Evolutionary conservation across 2,329 filamentous ascomycete species (phyloP).

Genomic region (Berkeleyomyces rouxiae): DNA sequence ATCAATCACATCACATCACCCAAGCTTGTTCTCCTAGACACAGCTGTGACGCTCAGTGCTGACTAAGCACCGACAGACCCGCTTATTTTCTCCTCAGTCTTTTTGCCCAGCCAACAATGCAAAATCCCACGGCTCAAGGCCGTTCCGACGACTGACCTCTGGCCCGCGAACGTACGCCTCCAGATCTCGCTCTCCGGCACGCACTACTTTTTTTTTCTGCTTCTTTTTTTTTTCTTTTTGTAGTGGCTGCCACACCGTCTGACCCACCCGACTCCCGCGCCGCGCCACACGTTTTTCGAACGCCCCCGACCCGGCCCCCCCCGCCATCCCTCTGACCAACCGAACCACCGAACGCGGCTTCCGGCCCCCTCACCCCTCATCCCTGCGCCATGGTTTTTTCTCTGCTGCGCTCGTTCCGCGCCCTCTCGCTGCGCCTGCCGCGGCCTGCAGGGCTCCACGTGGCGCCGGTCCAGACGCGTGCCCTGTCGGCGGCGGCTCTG

Average conservation of each 20-base stretch:
- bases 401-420: constrained; percentile 16
- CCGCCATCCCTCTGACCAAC: background rate
- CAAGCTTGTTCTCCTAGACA: background rate
- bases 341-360: background rate
- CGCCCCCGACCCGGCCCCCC: no score
- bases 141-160: background rate
- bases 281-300: no score
- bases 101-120: background rate
- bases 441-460: constrained; percentile 1
- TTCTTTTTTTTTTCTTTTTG: background rate
- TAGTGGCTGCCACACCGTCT: no score
- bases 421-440: constrained; percentile 15
- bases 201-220: background rate
- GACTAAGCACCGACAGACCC: background rate
- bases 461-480: background rate
- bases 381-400: constrained; percentile 12
- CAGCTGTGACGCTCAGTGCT: background rate
- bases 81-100: constrained; percentile 8
- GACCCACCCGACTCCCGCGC: no score
- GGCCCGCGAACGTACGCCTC: background rate
- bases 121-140: background rate
- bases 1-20: background rate
- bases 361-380: background rate
- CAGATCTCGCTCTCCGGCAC: no score
- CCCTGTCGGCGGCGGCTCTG: background rate